Evolutionary conservation across 2,329 filamentous ascomycete genomes (phyloP), one percentile per base, ranked within the genome.

Genomic region (Pestalotiopsis fici): DNA sequence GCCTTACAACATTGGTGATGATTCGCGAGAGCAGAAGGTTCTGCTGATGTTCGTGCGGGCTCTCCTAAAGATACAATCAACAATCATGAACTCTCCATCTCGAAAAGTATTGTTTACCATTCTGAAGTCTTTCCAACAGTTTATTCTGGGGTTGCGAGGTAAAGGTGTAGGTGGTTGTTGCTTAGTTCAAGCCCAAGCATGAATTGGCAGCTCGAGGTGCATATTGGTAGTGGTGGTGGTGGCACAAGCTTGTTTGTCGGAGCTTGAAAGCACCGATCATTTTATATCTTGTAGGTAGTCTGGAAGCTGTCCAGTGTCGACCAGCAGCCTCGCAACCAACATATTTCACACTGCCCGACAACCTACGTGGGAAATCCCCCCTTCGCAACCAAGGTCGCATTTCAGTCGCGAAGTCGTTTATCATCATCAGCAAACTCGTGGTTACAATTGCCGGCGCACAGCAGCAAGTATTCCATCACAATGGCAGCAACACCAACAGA

Each of bases 21-120:
- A 99, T 98, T 69, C 96, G 93, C 25, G 94, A 96, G 59, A 98
- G 88, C 74, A 99, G 87, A 65, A 97, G 86, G 76, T 92, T 97
- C 85, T 99, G 95, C 85, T 98, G 96, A 74, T 98, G 95, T 79
- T 98, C 96, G 78, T 99, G 96, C 50, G 96, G 96, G 75, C 93
- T 97, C 81, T 99, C 96, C 95, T 91, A 64, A 27, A 63, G 0
- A 25, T 18, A n/a, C 18, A 21, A 37, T n/a, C 18, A 50, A 18
- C 43, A 50, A 50, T 9, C 18, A 18, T 21, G n/a, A 21, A 50
- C 21, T 35, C 1, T 11, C 6, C 11, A 35, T 35, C 31, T 35
- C 6, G 31, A 50, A 9, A 9, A 21, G 18, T 9, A n/a, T 50
- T 23, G 11, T 4, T 50, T 23, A 50, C 43, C 43, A 50, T 50